These are phyloP conservation scores for Pseudogymnoascus sp. DNA, from an alignment of 2,329 filamentous ascomycete genomes.

Conservation along the genomic window DNA sequence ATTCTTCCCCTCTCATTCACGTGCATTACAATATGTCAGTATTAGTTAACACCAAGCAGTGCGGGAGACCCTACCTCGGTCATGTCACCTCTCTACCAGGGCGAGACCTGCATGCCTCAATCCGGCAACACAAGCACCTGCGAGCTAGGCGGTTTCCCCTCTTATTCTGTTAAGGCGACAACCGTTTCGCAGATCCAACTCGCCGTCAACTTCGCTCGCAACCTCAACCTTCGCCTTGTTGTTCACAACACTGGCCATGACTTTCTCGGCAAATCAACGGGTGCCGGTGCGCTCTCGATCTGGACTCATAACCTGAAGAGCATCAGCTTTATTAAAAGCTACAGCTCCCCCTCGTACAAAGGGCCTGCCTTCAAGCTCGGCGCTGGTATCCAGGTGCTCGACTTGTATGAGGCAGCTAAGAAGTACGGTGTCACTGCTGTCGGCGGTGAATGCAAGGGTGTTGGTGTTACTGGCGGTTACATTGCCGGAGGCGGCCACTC, in stretches of 20 bases:
- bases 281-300: slow-evolving; percentile 39
- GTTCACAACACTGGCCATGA: slow-evolving; percentile 41
- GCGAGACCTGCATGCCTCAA: slow-evolving; percentile 33
- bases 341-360: slow-evolving; percentile 26
- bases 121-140: slow-evolving; percentile 14
- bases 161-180: slow-evolving; percentile 29
- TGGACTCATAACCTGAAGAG: slow-evolving; percentile 44
- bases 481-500: slow-evolving; percentile 55
- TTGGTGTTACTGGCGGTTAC: slow-evolving; percentile 39
- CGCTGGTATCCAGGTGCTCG: slow-evolving; percentile 38
- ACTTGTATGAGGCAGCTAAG: slow-evolving; percentile 36
- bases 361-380: slow-evolving; percentile 34
- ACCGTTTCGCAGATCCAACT: slow-evolving; percentile 38
- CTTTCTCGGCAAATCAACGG: slow-evolving; percentile 40
- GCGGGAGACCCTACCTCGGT: slow-evolving; percentile 35
- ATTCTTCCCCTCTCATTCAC: slow-evolving; percentile 19
- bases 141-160: slow-evolving; percentile 17
- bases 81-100: slow-evolving; percentile 41
- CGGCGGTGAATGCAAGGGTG: slow-evolving; percentile 48
- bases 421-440: slow-evolving; percentile 37
- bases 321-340: slow-evolving; percentile 32
- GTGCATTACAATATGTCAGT: too few species aligned
- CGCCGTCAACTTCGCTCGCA: slow-evolving; percentile 35
- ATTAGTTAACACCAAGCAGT: slow-evolving; percentile 28
- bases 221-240: slow-evolving; percentile 33